phyloP scores from a whole-genome alignment of 495 filamentous ascomycete species.

The Penicillium robsamsonii region DNA sequence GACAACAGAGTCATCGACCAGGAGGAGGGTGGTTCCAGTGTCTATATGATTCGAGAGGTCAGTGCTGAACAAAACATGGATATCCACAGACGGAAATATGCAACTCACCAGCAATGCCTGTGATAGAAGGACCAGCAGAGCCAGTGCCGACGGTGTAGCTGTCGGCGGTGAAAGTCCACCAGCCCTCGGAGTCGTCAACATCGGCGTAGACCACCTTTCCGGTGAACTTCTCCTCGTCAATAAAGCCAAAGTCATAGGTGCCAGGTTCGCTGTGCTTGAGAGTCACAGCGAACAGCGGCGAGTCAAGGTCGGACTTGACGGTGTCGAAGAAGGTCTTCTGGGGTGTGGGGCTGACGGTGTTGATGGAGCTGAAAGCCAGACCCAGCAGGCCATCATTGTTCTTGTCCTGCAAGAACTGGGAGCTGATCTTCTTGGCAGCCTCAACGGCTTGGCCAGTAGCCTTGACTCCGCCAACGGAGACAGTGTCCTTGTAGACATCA shows the following conservation, averaged over 20 bases:
- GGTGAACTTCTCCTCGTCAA: conserved; percentile 61
- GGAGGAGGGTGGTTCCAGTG: conserved; percentile 73
- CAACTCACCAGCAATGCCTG: conserved; percentile 40
- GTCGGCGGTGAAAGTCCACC: conserved; percentile 66
- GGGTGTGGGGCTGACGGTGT: conserved; percentile 59
- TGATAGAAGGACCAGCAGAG: conserved; percentile 28
- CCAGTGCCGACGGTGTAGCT: conserved; percentile 59
- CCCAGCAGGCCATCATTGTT: conserved; percentile 70
- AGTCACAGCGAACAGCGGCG: conserved; percentile 66
- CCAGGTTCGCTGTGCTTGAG: conserved; percentile 65
- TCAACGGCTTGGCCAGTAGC: conserved; percentile 67
- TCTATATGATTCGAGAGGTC: conserved; percentile 22
- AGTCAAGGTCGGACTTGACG: conserved; percentile 54
- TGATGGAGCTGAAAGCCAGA: conserved; percentile 67
- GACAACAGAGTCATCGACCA: conserved; percentile 57
- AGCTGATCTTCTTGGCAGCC: conserved; percentile 59
- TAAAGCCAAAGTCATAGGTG: conserved; percentile 72
- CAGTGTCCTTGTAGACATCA: conserved; percentile 67
- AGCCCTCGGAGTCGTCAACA: conserved; percentile 61
- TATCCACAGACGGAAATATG: not conserved
- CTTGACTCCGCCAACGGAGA: conserved; percentile 63
- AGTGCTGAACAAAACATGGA: not conserved
- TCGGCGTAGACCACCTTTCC: conserved; percentile 59
- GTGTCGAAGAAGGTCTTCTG: conserved; percentile 76
- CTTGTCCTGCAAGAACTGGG: conserved; percentile 56